These are phyloP conservation scores for Verticillium albo-atrum DNA, from an alignment of 2,329 filamentous ascomycete genomes.

Conservation along the genomic window DNA sequence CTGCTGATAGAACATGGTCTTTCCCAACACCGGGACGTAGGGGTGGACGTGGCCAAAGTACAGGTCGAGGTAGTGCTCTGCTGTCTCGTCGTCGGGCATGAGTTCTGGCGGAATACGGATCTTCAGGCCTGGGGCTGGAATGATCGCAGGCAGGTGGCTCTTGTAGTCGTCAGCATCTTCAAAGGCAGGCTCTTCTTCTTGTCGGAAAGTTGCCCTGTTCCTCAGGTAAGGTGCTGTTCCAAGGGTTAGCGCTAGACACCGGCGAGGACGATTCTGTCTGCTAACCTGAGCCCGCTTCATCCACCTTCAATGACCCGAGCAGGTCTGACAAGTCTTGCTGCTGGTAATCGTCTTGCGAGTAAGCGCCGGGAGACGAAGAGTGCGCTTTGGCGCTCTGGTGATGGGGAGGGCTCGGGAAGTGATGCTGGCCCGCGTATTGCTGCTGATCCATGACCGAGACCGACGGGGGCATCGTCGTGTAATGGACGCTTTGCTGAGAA, in stretches of 20 bases:
- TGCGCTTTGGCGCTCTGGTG: slow-evolving; percentile 35
- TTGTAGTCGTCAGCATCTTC: slow-evolving; percentile 73
- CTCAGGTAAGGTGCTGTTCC: slow-evolving; percentile 78
- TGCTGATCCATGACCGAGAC: slow-evolving; percentile 44
- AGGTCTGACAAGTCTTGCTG: slow-evolving; percentile 73
- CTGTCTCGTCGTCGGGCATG: slow-evolving; percentile 84
- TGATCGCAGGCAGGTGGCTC: slow-evolving; percentile 62
- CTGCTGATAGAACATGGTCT: slow-evolving; percentile 77
- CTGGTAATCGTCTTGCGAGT: slow-evolving; percentile 57
- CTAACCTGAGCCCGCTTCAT: slow-evolving; percentile 80
- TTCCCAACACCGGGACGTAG: slow-evolving; percentile 86
- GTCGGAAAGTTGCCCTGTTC: slow-evolving; percentile 46
- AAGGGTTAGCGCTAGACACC: background rate
- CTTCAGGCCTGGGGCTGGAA: slow-evolving; percentile 65
- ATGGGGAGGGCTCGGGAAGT: slow-evolving; percentile 51
- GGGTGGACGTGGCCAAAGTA: slow-evolving; percentile 90
- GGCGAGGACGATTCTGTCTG: background rate
- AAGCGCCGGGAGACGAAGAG: slow-evolving; percentile 41
- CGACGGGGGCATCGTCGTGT: slow-evolving; percentile 45
- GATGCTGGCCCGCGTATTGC: slow-evolving; percentile 40
- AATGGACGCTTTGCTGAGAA: slow-evolving; percentile 45
- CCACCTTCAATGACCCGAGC: slow-evolving; percentile 80
- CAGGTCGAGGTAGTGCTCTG: slow-evolving; percentile 80
- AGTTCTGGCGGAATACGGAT: slow-evolving; percentile 87
- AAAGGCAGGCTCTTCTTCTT: slow-evolving; percentile 58